A percentile compares a stretch with the other conserved stretches of the same genome.
Conservation (phyloP, 345 rosid genomes). For the Leavenworthia alabamica region DNA sequence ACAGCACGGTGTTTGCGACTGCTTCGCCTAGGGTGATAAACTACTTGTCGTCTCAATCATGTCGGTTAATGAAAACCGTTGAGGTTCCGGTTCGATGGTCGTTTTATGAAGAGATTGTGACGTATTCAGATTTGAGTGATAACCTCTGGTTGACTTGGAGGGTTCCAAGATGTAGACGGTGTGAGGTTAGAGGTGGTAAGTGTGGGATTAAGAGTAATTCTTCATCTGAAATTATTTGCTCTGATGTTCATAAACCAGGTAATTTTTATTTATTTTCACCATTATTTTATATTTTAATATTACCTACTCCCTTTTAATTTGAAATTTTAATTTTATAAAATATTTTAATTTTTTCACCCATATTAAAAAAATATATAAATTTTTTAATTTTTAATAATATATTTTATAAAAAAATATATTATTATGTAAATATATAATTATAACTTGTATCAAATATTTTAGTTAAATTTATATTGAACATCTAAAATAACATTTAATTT, state of each 20-base stretch:
- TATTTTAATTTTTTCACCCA: too few species aligned
- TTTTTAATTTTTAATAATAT: too few species aligned
- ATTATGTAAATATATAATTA: too few species aligned
- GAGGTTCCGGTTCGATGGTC: slow-evolving; percentile 51
- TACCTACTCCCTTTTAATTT: too few species aligned
- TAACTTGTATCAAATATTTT: too few species aligned
- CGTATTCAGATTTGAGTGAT: slow-evolving; percentile 28
- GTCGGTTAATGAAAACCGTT: slow-evolving; percentile 30
- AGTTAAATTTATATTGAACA: too few species aligned
- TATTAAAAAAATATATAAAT: too few species aligned
- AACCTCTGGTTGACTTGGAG: slow-evolving; percentile 32
- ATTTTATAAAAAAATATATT: too few species aligned
- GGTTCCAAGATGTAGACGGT: slow-evolving; percentile 42
- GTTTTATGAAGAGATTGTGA: slow-evolving; percentile 35
- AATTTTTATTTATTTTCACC: neutral
- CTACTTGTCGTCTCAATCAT: slow-evolving; percentile 30
- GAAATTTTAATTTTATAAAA: too few species aligned
- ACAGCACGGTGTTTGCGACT: slow-evolving; percentile 55
- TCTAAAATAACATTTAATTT: too few species aligned
- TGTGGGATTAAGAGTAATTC: slow-evolving; percentile 56
- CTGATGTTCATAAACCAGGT: slow-evolving; percentile 37
- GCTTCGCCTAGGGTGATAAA: slow-evolving; percentile 28
- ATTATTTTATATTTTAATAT: neutral
- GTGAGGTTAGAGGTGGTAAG: slow-evolving; percentile 48
- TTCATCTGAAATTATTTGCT: slow-evolving; percentile 37